A percentile compares a stretch with the other conserved stretches of the same genome.
These are phyloP conservation scores for Fremontodendron californicum DNA, from an alignment of 345 rosid species.

Conservation along the genomic window DNA sequence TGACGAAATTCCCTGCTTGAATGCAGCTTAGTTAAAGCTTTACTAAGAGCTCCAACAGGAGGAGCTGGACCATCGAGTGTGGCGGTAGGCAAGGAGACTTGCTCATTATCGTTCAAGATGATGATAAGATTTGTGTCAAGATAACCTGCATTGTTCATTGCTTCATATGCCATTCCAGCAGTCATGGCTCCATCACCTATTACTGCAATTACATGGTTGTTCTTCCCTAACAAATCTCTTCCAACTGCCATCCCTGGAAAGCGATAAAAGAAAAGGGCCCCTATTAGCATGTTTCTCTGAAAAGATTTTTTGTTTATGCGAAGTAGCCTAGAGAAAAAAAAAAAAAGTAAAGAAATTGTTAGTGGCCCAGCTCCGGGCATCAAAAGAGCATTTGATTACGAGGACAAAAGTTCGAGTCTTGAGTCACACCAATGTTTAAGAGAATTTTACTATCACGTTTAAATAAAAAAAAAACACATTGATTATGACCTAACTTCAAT, in stretches of 20 bases:
- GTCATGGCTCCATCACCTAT: slow-evolving; percentile 58
- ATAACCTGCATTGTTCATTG: slow-evolving; percentile 53
- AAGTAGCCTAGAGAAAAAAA: background rate
- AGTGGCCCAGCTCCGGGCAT: background rate
- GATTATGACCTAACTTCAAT: background rate
- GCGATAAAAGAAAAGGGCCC: background rate
- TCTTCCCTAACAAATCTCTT: slow-evolving; percentile 44
- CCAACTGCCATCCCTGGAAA: slow-evolving; percentile 47
- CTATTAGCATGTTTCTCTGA: background rate
- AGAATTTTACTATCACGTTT: too few relatives aligned
- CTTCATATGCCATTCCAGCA: slow-evolving; percentile 53
- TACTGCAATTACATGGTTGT: slow-evolving; percentile 43
- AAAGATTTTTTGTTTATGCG: background rate
- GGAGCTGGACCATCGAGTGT: slow-evolving; percentile 50
- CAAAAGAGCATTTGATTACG: background rate
- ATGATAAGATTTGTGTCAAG: slow-evolving; percentile 42
- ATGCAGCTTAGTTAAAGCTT: slow-evolving; percentile 32
- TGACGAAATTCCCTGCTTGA: slow-evolving; percentile 28
- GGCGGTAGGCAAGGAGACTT: slow-evolving; percentile 53
- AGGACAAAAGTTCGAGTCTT: too few relatives aligned
- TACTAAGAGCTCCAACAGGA: slow-evolving; percentile 45
- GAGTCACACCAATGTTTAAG: too few relatives aligned
- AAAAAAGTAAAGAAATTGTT: background rate
- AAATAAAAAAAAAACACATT: too few relatives aligned
- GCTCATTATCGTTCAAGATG: slow-evolving; percentile 46